These are phyloP conservation scores for Trichophyton mentagrophytes DNA, from an alignment of 2,329 filamentous ascomycete genomes.

Conservation along the genomic window DNA sequence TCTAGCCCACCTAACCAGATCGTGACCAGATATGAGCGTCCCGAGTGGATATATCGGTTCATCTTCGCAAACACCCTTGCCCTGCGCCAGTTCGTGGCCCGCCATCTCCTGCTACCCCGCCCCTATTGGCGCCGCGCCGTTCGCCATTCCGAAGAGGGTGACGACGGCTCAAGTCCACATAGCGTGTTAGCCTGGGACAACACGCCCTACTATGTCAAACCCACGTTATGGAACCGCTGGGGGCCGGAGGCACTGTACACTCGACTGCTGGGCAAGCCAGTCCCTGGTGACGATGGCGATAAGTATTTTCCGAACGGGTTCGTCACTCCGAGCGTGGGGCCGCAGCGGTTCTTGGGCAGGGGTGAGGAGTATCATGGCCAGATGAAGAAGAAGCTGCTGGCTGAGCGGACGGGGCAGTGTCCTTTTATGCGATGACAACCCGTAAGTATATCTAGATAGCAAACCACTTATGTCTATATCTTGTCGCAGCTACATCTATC, in stretches of 20 bases:
- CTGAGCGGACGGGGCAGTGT: slow-evolving; percentile 34
- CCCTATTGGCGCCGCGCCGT: slow-evolving; percentile 27
- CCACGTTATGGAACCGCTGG: slow-evolving; percentile 51
- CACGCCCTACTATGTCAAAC: slow-evolving; percentile 52
- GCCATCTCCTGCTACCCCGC: slow-evolving; percentile 50
- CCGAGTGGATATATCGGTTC: slow-evolving; percentile 21
- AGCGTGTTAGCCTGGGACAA: slow-evolving; percentile 43
- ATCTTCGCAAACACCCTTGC: slow-evolving; percentile 39
- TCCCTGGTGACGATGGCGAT: slow-evolving; percentile 37
- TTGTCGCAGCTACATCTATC: not conserved
- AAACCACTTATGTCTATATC: too few species aligned
- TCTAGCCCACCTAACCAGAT: not conserved
- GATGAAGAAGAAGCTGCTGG: slow-evolving; percentile 27
- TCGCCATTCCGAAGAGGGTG: slow-evolving; percentile 34
- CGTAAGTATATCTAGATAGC: too few species aligned
- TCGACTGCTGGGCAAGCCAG: slow-evolving; percentile 32
- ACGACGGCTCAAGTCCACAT: slow-evolving; percentile 45
- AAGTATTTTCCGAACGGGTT: slow-evolving; percentile 40
- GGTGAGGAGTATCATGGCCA: slow-evolving; percentile 39
- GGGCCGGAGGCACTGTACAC: slow-evolving; percentile 43
- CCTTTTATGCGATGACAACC: slow-evolving; percentile 27
- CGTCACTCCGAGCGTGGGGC: slow-evolving; percentile 47
- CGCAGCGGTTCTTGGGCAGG: slow-evolving; percentile 40
- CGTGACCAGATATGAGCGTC: slow-evolving; percentile 29
- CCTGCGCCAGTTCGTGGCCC: slow-evolving; percentile 43